Evolutionary conservation across 2,329 filamentous ascomycete species (phyloP).

Genomic region (Helicocarpus griseus): DNA sequence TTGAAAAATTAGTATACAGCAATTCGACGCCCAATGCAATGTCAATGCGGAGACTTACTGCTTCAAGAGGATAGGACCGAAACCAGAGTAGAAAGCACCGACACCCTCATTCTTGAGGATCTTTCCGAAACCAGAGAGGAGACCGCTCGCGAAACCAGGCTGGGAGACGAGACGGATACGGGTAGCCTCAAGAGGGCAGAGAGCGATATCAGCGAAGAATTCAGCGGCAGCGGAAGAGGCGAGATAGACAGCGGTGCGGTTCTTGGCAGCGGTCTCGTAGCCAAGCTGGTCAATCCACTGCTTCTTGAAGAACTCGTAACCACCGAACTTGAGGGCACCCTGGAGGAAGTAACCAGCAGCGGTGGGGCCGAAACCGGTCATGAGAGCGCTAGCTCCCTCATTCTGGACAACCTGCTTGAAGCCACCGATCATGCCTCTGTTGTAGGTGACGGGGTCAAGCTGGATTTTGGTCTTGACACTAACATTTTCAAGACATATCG

Average conservation of each 20-base stretch:
- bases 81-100: conserved; percentile 82
- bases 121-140: conserved; percentile 71
- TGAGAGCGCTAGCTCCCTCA: conserved; percentile 76
- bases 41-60: conserved; percentile 45
- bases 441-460: conserved; percentile 82
- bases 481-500: conserved; percentile 19
- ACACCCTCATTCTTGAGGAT: conserved; percentile 74
- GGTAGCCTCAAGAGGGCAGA: conserved; percentile 86
- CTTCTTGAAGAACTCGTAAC: conserved; percentile 95
- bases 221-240: conserved; percentile 53
- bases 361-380: conserved; percentile 78
- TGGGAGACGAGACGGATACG: conserved; percentile 88
- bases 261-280: conserved; percentile 65
- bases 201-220: conserved; percentile 56
- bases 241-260: conserved; percentile 74
- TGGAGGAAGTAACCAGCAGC: conserved; percentile 89
- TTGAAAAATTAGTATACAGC: conserved; percentile 14
- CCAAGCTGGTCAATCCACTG: conserved; percentile 73
- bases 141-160: conserved; percentile 72
- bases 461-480: conserved; percentile 95
- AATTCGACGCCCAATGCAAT: not conserved
- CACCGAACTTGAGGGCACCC: conserved; percentile 87
- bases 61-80: conserved; percentile 80
- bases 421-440: conserved; percentile 74
- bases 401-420: conserved; percentile 76